Base-by-base conservation (phyloP, 345 rosid species). In the Boechera retrofracta region DNA sequence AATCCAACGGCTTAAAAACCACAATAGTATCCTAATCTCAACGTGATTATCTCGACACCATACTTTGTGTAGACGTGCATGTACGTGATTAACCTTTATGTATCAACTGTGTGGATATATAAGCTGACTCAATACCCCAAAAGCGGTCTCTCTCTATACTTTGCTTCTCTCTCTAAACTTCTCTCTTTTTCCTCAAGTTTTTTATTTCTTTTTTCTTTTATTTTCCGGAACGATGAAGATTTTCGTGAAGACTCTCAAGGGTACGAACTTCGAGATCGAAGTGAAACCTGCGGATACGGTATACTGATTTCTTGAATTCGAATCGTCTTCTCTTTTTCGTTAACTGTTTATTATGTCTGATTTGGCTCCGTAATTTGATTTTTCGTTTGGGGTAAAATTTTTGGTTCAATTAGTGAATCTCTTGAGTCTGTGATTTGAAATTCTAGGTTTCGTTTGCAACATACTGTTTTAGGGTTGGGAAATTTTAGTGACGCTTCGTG, bases 231-330 rank as follows among this genome's bases (percentile, higher is more conserved):
- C 80, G 87, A 90, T 90, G 93, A 90, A 86, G 91, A 71, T 88
- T 84, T 87, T 81, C 64, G 85, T 90, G 4, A 90, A 88, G 83
- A 88, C 93, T 61, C 89, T 90, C 84, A 90, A 86, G 75, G 93
- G 93, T 15, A 80, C 88, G 36, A 67, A 78, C 81, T 90, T 90
- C 85, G 89, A 88, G 48, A 73, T 90, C 84, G 87, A 90, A 80
- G 96, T 90, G 5, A 82, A 83, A 18, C 89, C 93, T 4, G 72
- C 82, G 48, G 93, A 90, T 71, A 67, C 77, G 84, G 93, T 90
- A 61, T 1, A 51, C 57, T 64, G 45, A 35, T 55, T 16, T 31
- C 18, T 12, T n/a, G 16, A 57, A 69, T 59, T 49, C 47, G 31
- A 67, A 33, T 60, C 47, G 6, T 63, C 56, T 44, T 28, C 24